Evolutionary conservation across 306 rosid genomes (phyloP), one percentile per base, ranked within the genome.

Genomic region (Lathyrus tuberosus): DNA sequence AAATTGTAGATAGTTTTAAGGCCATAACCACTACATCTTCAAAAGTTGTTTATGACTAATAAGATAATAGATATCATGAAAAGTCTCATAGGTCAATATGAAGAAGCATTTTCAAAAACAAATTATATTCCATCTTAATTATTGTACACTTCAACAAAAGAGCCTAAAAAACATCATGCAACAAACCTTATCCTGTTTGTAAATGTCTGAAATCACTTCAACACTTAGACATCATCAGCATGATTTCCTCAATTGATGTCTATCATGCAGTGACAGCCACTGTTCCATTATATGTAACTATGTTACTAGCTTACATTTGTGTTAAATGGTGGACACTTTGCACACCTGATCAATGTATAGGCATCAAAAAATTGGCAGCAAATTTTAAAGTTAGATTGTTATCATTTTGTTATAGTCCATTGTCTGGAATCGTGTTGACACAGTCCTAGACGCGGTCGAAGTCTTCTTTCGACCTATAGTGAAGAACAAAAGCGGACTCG

Each of bases 321-420:
- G 94, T 94, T 20, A 88, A 83, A 80, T 90, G 97, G 96, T 90
- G 92, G 92, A 90, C 88, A 77, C 84, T 94, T 43, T 94, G 88
- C 84, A 88, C 95, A 2, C 89, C 95, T 3, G 97, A 94, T 40
- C 99, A 94, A 76, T 94, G 97, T 79, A 76, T 84, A 9, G 97
- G 97, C 65, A 94, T 94, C 62, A 91, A 91, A 78, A 94, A 85
- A 78, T 91, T 90, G 30, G 99, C 91, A 6, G 91, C 99, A 6
- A 91, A 90, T 46, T 90, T 88, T 78, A 88, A 97, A 28, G 81
- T 91, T 63, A 97, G 97, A n/a, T 74, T 94, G 14, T 62, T 94
- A 68, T 90, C 99, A 0, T 94, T n/a, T n/a, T n/a, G n/a, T n/a
- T n/a, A n/a, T n/a, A n/a, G n/a, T n/a, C n/a, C n/a, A n/a, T n/a